These are phyloP conservation scores for Chimonanthus praecox DNA, from an alignment of 164 flowering plant species.

Conservation along the genomic window DNA sequence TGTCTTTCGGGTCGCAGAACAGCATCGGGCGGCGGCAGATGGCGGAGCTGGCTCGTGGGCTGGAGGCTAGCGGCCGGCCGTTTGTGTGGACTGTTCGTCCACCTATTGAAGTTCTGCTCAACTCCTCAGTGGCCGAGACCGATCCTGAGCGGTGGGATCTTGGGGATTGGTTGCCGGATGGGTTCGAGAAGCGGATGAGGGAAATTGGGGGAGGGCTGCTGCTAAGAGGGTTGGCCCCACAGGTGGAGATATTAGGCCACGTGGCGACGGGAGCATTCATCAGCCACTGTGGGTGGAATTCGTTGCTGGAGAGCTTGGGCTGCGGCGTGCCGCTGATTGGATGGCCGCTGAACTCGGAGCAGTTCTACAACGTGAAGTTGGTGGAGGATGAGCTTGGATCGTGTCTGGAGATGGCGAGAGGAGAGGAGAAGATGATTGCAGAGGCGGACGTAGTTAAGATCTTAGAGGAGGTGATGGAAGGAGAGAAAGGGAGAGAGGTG, in stretches of 20 bases:
- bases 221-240: conserved; percentile 13
- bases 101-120: conserved; percentile 2
- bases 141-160: conserved; percentile 15
- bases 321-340: conserved; percentile 16
- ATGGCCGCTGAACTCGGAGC: conserved; percentile 21
- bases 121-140: conserved; percentile 1
- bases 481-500: conserved; percentile 10
- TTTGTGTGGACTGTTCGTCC: conserved; percentile 25
- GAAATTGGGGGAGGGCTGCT: conserved; percentile 8
- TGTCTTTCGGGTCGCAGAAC: conserved; percentile 19
- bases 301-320: conserved; percentile 15
- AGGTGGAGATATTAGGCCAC: conserved; percentile 14
- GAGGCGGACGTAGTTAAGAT: too few species aligned
- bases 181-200: conserved; percentile 14
- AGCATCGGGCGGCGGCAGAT: conserved; percentile 14
- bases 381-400: conserved; percentile 19
- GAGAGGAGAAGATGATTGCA: conserved; percentile 4
- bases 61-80: conserved; percentile 14
- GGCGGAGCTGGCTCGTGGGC: conserved; percentile 22
- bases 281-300: conserved; percentile 24
- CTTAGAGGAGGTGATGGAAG: conserved; percentile 7
- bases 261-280: conserved; percentile 11
- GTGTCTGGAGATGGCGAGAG: conserved; percentile 19
- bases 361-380: conserved; percentile 20
- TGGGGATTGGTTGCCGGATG: conserved; percentile 18